These are phyloP conservation scores for Heterobasidion irregulare DNA, from an alignment of 1,284 basidiomycete species.

Conservation along the genomic window DNA sequence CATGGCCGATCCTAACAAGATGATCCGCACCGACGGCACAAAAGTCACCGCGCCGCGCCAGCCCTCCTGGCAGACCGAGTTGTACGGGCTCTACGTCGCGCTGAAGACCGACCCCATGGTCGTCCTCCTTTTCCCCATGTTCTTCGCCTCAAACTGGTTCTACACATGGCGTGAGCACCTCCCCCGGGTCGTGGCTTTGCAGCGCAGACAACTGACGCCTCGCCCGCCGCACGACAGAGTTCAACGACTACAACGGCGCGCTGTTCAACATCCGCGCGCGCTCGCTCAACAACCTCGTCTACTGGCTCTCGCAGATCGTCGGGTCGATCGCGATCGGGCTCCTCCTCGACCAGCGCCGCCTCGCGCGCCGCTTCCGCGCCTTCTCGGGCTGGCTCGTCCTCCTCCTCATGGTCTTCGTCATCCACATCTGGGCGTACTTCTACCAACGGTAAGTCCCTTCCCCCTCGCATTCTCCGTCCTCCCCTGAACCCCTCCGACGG, in stretches of 20 bases:
- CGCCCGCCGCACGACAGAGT: conserved; percentile 32
- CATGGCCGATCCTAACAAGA: conserved; percentile 61
- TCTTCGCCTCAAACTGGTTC: conserved; percentile 71
- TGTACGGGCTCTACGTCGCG: conserved; percentile 41
- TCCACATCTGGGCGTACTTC: conserved; percentile 63
- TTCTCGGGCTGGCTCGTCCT: conserved; percentile 55
- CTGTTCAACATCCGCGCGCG: conserved; percentile 63
- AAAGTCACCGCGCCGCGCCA: conserved; percentile 49
- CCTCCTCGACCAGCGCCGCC: conserved; percentile 45
- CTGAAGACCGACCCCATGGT: conserved; percentile 43
- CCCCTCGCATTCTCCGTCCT: not conserved
- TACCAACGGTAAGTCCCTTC: conserved; percentile 63
- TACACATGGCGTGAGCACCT: conserved; percentile 57
- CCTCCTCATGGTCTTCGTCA: conserved; percentile 50
- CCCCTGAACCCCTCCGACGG: not conserved
- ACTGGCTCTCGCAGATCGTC: conserved; percentile 61
- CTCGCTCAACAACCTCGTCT: conserved; percentile 58
- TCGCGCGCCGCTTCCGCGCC: conserved; percentile 53
- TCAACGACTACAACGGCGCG: conserved; percentile 58
- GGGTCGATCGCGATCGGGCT: conserved; percentile 56
- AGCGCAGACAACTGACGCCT: too few species aligned
- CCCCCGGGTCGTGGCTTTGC: too few species aligned
- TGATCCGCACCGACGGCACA: conserved; percentile 70
- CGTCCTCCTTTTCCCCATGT: conserved; percentile 36
- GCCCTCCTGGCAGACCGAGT: conserved; percentile 62